Evolutionary conservation across 495 filamentous ascomycete genomes (phyloP), one percentile per base, ranked within the genome.

Genomic region (Xeromyces bisporus): DNA sequence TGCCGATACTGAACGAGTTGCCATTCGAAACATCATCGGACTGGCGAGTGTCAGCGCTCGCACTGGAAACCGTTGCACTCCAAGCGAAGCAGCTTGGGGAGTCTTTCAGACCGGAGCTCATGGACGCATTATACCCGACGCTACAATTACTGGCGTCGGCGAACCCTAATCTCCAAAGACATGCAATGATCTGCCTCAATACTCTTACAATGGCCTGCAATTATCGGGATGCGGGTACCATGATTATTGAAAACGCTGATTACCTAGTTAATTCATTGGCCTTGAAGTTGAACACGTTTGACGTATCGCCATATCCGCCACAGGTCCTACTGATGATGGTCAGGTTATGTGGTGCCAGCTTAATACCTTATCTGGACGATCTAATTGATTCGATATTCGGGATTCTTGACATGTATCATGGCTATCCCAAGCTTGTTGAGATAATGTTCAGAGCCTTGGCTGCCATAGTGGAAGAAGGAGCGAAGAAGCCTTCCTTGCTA

Each of bases 251-350:
- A 18, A 99, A 99, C 39, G 85, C 79, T 15, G 89, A 99, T 50
- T 99, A 99, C 48, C 76, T 99, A 55, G 76, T 93, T 28, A 96
- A 94, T 46, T 80, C 87, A 0, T 73, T 96, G 4, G 80, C 79
- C 0, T 57, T 94, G 14, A 82, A 87, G 35, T 64, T 99, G 16
- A 93, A 92, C 39, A 83, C 73, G 0, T 82, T 92, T 43, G 83
- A 94, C 32, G 72, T 94, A 32, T 87, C 83, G 0, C 87, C 87
- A 2, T 77, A 91, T 34, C 82, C 84, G 7, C 85, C 86, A 10
- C 77, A 82, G 40, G 91, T 96, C 0, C 59, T 99, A 9, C 65
- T 79, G 7, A 94, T 99, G 85, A 89, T 99, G 80, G 66, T 96
- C 32, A 75, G 69, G 15, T 62, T 99, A 18, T 80, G 82, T 27